A percentile compares a stretch with the other conserved stretches of the same genome.
phyloP scores from a whole-genome alignment of 2,329 filamentous ascomycete species.

The Aureobasidium sp. region DNA sequence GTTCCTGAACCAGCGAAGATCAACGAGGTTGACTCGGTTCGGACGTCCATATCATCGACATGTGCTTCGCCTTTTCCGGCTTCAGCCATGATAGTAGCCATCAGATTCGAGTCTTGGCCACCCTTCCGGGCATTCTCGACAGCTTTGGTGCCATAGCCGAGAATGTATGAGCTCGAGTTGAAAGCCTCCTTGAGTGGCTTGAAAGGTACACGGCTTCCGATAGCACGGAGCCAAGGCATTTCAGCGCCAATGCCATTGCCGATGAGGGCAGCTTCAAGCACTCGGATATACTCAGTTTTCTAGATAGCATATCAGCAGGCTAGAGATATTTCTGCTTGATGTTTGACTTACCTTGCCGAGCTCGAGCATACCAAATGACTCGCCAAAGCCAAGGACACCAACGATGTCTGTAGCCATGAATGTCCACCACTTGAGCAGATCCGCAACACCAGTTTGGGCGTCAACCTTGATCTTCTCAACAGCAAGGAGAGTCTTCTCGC shows the following conservation, averaged over 20 bases:
- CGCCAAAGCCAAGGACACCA: constrained; percentile 27
- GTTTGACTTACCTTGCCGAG: constrained; percentile 21
- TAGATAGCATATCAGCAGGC: neutral
- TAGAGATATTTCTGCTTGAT: neutral
- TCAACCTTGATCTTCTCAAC: constrained; percentile 23
- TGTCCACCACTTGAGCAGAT: constrained; percentile 30
- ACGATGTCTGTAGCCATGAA: constrained; percentile 28
- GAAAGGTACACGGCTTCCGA: constrained; percentile 15
- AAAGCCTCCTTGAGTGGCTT: constrained; percentile 14
- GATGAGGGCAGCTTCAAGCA: constrained; percentile 20
- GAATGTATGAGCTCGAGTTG: constrained; percentile 15
- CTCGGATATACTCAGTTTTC: constrained; percentile 20
- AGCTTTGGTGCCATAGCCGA: constrained; percentile 16
- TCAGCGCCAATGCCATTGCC: constrained; percentile 22
- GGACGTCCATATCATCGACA: constrained; percentile 17
- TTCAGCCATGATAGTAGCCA: constrained; percentile 17
- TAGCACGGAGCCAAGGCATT: constrained; percentile 18
- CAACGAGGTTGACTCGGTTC: constrained; percentile 18
- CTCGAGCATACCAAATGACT: constrained; percentile 28
- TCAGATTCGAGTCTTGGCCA: constrained; percentile 14
- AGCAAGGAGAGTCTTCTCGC: constrained; percentile 21
- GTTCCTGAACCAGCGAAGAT: constrained; percentile 22
- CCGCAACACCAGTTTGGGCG: constrained; percentile 21
- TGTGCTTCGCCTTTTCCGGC: constrained; percentile 15
- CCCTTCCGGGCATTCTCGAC: constrained; percentile 13